A percentile compares a stretch with the other conserved stretches of the same genome.
These are phyloP conservation scores for Diospyros lotus DNA, from an alignment of 148 eudicot genomes.

Conservation along the genomic window DNA sequence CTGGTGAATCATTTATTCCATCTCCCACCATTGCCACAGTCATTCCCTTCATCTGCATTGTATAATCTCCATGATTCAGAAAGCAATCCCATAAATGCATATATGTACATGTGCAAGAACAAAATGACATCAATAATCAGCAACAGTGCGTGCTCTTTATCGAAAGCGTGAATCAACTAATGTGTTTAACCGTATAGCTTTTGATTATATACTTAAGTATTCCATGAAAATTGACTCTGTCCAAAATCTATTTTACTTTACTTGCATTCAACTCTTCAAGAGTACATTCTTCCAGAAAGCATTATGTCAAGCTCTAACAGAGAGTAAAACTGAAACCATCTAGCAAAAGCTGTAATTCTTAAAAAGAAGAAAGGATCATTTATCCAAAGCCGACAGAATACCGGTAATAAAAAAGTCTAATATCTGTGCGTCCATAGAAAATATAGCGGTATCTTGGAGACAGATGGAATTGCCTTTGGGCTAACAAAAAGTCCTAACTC, in stretches of 20 bases:
- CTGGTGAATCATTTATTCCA: slow-evolving; percentile 98
- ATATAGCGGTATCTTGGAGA: too few relatives aligned
- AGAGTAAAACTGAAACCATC: neutral
- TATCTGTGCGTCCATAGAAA: too few relatives aligned
- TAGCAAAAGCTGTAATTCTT: neutral
- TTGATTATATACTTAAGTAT: neutral
- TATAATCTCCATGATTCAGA: too few relatives aligned
- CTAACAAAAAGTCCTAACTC: too few relatives aligned
- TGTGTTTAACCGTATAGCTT: neutral
- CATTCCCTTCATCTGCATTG: slow-evolving; percentile 61
- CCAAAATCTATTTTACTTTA: neutral
- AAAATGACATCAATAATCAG: too few relatives aligned
- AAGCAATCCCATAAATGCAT: too few relatives aligned
- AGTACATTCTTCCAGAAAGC: neutral
- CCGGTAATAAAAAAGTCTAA: neutral
- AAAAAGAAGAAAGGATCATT: neutral
- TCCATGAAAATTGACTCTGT: neutral
- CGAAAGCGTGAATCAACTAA: neutral
- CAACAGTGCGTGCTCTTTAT: neutral
- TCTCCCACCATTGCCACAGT: slow-evolving; percentile 97
- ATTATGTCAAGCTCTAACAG: neutral
- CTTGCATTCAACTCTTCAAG: neutral
- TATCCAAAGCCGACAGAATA: neutral
- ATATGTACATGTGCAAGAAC: too few relatives aligned
- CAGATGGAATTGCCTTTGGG: too few relatives aligned